Base-by-base conservation (phyloP, 2,329 filamentous ascomycete species). In the Aspergillus pseudonomiae region DNA sequence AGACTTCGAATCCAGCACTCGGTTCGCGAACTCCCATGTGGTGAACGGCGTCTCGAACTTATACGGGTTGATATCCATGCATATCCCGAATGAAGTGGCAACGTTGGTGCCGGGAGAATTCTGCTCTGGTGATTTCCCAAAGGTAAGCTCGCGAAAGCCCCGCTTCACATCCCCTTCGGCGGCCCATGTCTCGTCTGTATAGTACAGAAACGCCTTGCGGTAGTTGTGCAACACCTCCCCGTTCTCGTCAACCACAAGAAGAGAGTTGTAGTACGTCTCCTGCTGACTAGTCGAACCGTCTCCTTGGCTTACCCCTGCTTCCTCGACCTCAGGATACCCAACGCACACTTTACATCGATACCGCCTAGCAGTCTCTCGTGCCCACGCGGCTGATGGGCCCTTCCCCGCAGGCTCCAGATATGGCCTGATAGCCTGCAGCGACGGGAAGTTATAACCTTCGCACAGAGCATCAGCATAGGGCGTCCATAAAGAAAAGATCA, bases 131-230 rank as follows among this genome's bases (percentile, higher is more conserved):
- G 30, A 28, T 7, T 53, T 56, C 41, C 48, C 60, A 56, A 76
- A 69, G 5, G 62, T 63, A 30, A 79, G 68, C 36, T 72, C 65
- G 32, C 68, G 69, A 45, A 73, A 78, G 24, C 77, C 73, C 57
- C 71, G 70, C 58, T 73, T 71, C n/a, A 72, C 71, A 53, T 71
- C 66, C 3, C 84, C 84, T 77, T 88, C 85, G 19, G 78, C 70
- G 2, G 87, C 86, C 88, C 88, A 90, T 1, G 84, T 86, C 70
- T 89, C 87, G 69, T 90, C 88, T 9, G 87, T 89, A 75, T 88
- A 89, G 78, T 89, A 90, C 64, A 90, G 82, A 68, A 89, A 89
- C 12, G 82, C 81, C 73, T 90, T 90, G 66, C 87, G 84, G 75
- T 89, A 89, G 70, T 88, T 87, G 52, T 80, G 77, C 14, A 89